These are phyloP conservation scores for Myriosclerotinia scirpicola DNA, from an alignment of 2,329 filamentous ascomycete genomes.

Conservation along the genomic window DNA sequence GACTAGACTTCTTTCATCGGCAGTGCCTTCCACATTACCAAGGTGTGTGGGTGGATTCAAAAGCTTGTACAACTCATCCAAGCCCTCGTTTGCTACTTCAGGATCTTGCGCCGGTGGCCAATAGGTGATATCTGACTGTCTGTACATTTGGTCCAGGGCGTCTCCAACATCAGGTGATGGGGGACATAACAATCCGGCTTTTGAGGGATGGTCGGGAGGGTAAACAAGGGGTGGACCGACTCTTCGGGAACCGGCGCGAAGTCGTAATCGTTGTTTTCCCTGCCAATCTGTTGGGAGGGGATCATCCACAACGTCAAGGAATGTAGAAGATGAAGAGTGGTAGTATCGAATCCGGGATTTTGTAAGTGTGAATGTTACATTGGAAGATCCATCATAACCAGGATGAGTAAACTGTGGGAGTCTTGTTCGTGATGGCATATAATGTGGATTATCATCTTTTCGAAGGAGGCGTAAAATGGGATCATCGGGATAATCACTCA, in stretches of 20 bases:
- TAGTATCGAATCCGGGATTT: conserved; percentile 58
- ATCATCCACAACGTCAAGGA: conserved; percentile 60
- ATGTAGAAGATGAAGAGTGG: conserved; percentile 52
- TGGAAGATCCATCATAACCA: conserved; percentile 47
- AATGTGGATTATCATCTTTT: conserved; percentile 43
- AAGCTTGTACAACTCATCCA: conserved; percentile 43
- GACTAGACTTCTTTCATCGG: conserved; percentile 51
- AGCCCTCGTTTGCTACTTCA: conserved; percentile 32
- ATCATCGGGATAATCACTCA: conserved; percentile 32
- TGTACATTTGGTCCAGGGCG: conserved; percentile 36
- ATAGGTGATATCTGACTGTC: conserved; percentile 31
- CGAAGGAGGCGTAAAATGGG: conserved; percentile 32
- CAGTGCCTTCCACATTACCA: conserved; percentile 45
- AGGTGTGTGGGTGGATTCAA: conserved; percentile 44
- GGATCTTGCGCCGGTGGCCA: conserved; percentile 42
- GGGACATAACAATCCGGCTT: conserved; percentile 27
- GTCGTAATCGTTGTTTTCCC: conserved; percentile 44
- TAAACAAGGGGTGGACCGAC: conserved; percentile 38
- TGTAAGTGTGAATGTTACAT: conserved; percentile 50
- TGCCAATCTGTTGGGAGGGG: conserved; percentile 42
- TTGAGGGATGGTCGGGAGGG: background rate
- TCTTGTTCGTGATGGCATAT: conserved; percentile 42
- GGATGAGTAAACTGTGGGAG: conserved; percentile 50
- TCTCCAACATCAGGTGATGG: conserved; percentile 26
- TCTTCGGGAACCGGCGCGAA: conserved; percentile 51